phyloP scores from a whole-genome alignment of 2,329 filamentous ascomycete genomes.

The Venturia pyrina region DNA sequence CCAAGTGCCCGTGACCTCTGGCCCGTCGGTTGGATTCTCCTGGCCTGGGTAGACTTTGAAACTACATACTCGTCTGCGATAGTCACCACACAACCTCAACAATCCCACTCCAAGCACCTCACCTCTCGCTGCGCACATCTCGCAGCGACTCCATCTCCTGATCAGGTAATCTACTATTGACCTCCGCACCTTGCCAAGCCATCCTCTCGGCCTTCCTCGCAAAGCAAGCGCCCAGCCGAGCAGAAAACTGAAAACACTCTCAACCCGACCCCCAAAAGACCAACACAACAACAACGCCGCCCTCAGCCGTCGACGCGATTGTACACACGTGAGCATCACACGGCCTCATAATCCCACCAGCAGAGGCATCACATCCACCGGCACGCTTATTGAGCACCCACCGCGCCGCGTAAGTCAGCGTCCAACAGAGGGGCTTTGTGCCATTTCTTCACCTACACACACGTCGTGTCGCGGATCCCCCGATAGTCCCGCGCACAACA shows the following conservation, averaged over 20 bases:
- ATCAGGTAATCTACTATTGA: not conserved
- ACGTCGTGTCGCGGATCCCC: not conserved
- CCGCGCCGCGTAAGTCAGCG: slow-evolving; percentile 1
- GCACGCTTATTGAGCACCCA: slow-evolving; percentile 2
- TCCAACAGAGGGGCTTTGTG: slow-evolving; percentile 3
- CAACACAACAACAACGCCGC: not conserved
- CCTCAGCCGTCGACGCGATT: not conserved
- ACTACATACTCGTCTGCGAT: not conserved
- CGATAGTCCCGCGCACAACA: not conserved
- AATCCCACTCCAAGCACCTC: not conserved
- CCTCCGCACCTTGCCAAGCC: not conserved
- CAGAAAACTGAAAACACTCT: slow-evolving; percentile 1
- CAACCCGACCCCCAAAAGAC: not conserved
- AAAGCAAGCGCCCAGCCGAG: not conserved
- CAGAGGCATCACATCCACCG: not conserved
- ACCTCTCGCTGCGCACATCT: not conserved
- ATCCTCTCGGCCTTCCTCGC: not conserved
- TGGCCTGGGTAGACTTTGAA: not conserved
- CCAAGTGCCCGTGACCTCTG: not conserved
- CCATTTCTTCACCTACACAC: not conserved
- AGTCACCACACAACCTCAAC: slow-evolving; percentile 3
- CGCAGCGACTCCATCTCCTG: not conserved
- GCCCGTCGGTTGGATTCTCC: not conserved
- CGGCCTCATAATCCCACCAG: not conserved
- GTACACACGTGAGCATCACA: not conserved